phyloP scores from a whole-genome alignment of 1,284 basidiomycete species.

The Ganoderma meredithae region DNA sequence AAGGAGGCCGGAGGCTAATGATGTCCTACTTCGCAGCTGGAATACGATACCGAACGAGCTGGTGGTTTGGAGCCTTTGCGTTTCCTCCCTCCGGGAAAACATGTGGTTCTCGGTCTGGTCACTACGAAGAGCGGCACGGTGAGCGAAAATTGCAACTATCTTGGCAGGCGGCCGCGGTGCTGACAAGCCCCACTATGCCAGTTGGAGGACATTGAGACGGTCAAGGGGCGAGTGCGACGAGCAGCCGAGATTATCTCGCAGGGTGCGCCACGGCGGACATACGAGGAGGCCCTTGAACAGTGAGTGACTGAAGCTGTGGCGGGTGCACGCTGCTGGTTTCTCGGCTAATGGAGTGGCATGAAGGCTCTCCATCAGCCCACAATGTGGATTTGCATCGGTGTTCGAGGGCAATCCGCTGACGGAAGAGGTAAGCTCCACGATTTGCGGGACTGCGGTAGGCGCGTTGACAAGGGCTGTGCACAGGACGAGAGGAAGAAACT shows the following conservation, averaged over 20 bases:
- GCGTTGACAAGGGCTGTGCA: slow-evolving; percentile 5
- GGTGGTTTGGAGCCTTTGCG: slow-evolving; percentile 73
- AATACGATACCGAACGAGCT: slow-evolving; percentile 80
- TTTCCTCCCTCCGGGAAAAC: slow-evolving; percentile 70
- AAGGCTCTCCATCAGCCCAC: slow-evolving; percentile 72
- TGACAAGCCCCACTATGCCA: slow-evolving; percentile 33
- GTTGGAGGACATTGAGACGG: slow-evolving; percentile 65
- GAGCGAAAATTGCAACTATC: slow-evolving; percentile 3
- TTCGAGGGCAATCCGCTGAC: slow-evolving; percentile 71
- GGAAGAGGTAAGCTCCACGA: slow-evolving; percentile 52
- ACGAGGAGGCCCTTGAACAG: slow-evolving; percentile 64
- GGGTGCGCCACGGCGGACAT: slow-evolving; percentile 58
- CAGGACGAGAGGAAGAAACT: slow-evolving; percentile 53
- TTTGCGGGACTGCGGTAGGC: background rate
- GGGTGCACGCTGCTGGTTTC: slow-evolving; percentile 3
- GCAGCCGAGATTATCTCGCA: slow-evolving; percentile 66
- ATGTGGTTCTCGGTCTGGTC: slow-evolving; percentile 77
- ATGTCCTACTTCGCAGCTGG: slow-evolving; percentile 52
- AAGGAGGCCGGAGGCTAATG: slow-evolving; percentile 10
- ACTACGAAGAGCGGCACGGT: slow-evolving; percentile 74
- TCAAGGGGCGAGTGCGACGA: slow-evolving; percentile 66
- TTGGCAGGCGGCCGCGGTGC: slow-evolving; percentile 5
- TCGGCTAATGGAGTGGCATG: slow-evolving; percentile 14
- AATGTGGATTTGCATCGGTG: slow-evolving; percentile 79
- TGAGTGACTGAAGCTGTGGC: slow-evolving; percentile 41